Base-by-base conservation (phyloP, 371 early-diverging fungal species). In the Amoeboaphelidium protococcarum region DNA sequence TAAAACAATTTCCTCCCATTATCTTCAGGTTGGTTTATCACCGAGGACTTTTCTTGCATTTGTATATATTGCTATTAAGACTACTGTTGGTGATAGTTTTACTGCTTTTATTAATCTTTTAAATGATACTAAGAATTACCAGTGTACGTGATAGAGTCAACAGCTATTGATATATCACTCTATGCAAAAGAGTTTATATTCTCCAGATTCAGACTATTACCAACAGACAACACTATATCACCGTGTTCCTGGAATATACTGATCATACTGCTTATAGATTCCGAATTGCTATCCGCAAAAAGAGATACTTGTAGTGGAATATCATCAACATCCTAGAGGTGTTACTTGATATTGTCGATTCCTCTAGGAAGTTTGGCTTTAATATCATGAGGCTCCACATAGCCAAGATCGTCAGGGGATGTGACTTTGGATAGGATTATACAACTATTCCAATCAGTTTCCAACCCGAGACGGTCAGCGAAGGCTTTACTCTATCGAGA, bases 401-500 rank as follows among this genome's bases (percentile, higher is more conserved):
- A 95, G 6, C 89, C 88, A 12, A 46, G 54, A 47, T 81, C 83
- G 21, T 73, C 69, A 19, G 67, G 72, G 2, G 79, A 76, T n/a
- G n/a, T n/a, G n/a, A n/a, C n/a, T n/a, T n/a, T n/a, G 2, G 84
- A 82, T 21, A 96, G 62, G 19, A 94, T 58, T 27, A 96, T 92
- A 60, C 94, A 94, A 47, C 80, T 78, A 61, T 96, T 96, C 97
- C 97, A 96, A 52, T 92, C 94, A 1, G 92, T 90, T 53, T 92
- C 97, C 27, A 96, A 64, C 0, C 97, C 97, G 20, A 96, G 62
- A 13, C 82, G 65, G 56, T 94, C 94, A 4, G 84, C 95, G 70
- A 88, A 96, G 1, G 95, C 87, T 75, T 48, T n/a, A 10, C 12
- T 21, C 19, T 23, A 41, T 20, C n/a, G 10, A 24, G 43, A 4